Evolutionary conservation across 768 basidiomycete species (phyloP), one percentile per base, ranked within the genome.

Genomic region (Filobasidium floriforme): DNA sequence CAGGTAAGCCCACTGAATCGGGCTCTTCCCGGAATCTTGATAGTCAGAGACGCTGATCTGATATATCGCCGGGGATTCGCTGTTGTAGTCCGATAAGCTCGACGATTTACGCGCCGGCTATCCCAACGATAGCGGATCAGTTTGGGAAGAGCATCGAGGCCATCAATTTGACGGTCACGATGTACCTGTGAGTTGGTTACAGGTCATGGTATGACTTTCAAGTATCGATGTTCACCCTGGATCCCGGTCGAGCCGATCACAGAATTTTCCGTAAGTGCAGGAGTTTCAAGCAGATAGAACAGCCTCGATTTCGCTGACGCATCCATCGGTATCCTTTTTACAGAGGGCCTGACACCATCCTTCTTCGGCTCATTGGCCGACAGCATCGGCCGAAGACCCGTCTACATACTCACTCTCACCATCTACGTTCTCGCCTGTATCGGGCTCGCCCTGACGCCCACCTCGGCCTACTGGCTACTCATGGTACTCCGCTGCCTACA

Each of bases 401-500:
- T 78, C 22, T 77, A 77, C 59, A 79, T 87, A 43, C 80, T 77
- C 1, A 90, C 88, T 71, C 77, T 92, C 37, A 68, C 84, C 12
- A 81, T 89, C 41, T 81, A 90, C 41, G 79, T 85, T 10, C 63
- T 84, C 9, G 84, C 89, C 1, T 91, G 89, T 72, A 80, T 90
- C 19, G 85, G 83, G 1, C 75, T 86, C 22, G 85, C 85, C 3
- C 73, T 84, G 22, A 80, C 82, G 32, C 85, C 85, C 1, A 83
- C 83, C 0, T 76, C 79, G 4, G 87, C 82, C 3, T 92, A 88
- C 74, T 91, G 88, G 89, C 79, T 89, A 6, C 80, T 92, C 12
- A 82, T 92, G 80, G 70, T 92, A 18, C 82, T 92, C n/a, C 84
- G 90, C 26, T 89, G 87, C 67, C 43, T 91, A 1, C 90, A 92